These are phyloP conservation scores for Westerdykella ornata DNA, from an alignment of 2,329 filamentous ascomycete species.

Conservation along the genomic window DNA sequence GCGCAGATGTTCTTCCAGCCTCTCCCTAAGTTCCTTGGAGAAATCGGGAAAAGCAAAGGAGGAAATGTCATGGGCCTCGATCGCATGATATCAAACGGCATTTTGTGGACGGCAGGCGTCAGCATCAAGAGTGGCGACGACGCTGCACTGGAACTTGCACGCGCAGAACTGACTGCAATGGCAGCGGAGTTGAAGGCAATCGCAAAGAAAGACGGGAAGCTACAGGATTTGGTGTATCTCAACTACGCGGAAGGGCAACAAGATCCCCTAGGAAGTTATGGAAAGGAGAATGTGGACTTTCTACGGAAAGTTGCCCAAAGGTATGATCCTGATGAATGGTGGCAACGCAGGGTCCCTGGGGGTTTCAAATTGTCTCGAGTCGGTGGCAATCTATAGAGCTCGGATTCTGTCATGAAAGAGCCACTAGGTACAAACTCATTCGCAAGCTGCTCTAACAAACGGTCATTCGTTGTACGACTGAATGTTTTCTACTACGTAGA, in stretches of 20 bases:
- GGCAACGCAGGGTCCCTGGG: too few relatives aligned
- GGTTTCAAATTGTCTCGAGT: too few relatives aligned
- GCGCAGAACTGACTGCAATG: constrained; percentile 3
- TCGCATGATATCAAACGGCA: constrained; percentile 8
- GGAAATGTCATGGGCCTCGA: constrained; percentile 18
- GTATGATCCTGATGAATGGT: too few relatives aligned
- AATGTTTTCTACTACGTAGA: too few relatives aligned
- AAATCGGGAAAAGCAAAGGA: constrained; percentile 4
- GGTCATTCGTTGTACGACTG: too few relatives aligned
- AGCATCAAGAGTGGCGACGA: constrained; percentile 3
- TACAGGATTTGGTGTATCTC: constrained; percentile 7
- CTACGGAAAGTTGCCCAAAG: too few relatives aligned
- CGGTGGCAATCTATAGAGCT: too few relatives aligned
- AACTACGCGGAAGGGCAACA: constrained; percentile 14
- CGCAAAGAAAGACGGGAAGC: background rate
- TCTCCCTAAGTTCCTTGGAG: constrained; percentile 8
- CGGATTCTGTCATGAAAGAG: too few relatives aligned
- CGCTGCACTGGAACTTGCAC: constrained; percentile 1
- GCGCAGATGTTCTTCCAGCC: constrained; percentile 11
- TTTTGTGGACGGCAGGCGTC: constrained; percentile 8
- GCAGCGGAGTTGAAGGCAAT: background rate
- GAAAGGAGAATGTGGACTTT: constrained; percentile 8
- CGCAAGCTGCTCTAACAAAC: too few relatives aligned
- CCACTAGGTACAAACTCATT: too few relatives aligned
- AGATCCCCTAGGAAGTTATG: constrained; percentile 14